Evolutionary conservation across 257 asterid species (phyloP).

Genomic region (Salvia miltiorrhiza): DNA sequence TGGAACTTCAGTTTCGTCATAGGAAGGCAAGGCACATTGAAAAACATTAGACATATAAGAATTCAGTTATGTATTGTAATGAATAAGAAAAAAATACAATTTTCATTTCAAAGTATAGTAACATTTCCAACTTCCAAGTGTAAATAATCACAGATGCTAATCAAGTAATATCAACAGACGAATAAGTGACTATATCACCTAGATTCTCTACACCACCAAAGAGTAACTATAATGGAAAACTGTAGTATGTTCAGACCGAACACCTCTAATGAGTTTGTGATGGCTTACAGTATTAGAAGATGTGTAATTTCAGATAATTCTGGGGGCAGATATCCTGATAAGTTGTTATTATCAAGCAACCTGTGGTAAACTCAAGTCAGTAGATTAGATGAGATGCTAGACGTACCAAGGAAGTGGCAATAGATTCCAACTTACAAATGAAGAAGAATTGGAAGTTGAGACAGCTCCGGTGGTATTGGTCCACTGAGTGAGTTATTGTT

Average conservation of each 20-base stretch:
- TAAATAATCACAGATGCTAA: neutral
- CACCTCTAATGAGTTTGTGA: slow-evolving; percentile 17
- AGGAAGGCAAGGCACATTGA: neutral
- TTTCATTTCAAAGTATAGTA: neutral
- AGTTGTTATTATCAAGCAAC: slow-evolving; percentile 90
- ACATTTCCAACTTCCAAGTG: neutral
- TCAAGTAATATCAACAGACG: neutral
- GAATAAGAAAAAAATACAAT: neutral
- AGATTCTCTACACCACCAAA: slow-evolving; percentile 1
- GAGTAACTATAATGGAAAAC: neutral
- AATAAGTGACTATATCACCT: neutral
- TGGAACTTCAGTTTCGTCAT: neutral
- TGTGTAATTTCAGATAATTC: slow-evolving; percentile 55
- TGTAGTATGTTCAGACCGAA: slow-evolving; percentile 9
- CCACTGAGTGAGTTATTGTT: slow-evolving; percentile 90
- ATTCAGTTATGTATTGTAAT: neutral
- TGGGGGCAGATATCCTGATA: slow-evolving; percentile 79
- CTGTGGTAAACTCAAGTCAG: slow-evolving; percentile 42
- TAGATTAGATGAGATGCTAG: slow-evolving; percentile 10
- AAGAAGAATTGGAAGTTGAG: slow-evolving; percentile 70
- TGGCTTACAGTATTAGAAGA: slow-evolving; percentile 63
- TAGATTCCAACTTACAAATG: slow-evolving; percentile 66
- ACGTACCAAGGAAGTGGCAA: neutral
- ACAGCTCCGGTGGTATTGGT: slow-evolving; percentile 68
- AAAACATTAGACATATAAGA: neutral